phyloP scores from a whole-genome alignment of 179 eudicot species.

The Carnegiea gigantea region DNA sequence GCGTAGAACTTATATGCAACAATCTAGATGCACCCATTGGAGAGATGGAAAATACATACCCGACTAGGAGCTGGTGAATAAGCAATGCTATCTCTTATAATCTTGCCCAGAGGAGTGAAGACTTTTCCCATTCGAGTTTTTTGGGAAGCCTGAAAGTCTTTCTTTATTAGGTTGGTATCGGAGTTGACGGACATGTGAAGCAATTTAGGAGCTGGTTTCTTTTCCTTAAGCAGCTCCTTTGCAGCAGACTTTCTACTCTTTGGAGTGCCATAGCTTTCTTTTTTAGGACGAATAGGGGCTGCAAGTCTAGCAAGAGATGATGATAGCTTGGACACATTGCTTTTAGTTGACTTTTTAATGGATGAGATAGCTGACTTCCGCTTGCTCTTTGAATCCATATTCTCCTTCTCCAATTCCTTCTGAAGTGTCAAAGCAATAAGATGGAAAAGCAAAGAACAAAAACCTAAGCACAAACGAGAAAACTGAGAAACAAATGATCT shows the following conservation, averaged over 20 bases:
- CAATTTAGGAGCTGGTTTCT: constrained; percentile 32
- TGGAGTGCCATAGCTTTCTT: constrained; percentile 32
- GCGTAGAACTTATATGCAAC: not conserved
- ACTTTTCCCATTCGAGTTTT: constrained; percentile 40
- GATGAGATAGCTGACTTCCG: constrained; percentile 29
- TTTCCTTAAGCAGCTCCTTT: constrained; percentile 33
- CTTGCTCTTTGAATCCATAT: constrained; percentile 33
- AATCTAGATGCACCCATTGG: not conserved
- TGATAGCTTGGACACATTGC: constrained; percentile 39
- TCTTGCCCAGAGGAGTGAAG: constrained; percentile 45
- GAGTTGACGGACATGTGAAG: constrained; percentile 46
- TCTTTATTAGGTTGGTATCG: constrained; percentile 34
- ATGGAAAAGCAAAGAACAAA: constrained; percentile 7
- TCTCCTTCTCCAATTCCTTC: constrained; percentile 33
- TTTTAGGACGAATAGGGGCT: constrained; percentile 34
- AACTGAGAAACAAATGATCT: not conserved
- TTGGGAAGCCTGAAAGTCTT: constrained; percentile 33
- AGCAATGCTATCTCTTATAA: constrained; percentile 38
- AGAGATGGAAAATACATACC: constrained; percentile 38
- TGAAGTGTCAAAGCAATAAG: constrained; percentile 23
- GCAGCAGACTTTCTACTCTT: constrained; percentile 20
- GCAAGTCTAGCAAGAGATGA: constrained; percentile 40
- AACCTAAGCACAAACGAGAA: constrained; percentile 2
- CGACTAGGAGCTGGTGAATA: constrained; percentile 43
- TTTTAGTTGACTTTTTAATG: constrained; percentile 23